Percentiles rank a stretch among this genome's conserved stretches.
phyloP scores from a whole-genome alignment of 495 filamentous ascomycete genomes.

The Aspergillus sclerotioniger region DNA sequence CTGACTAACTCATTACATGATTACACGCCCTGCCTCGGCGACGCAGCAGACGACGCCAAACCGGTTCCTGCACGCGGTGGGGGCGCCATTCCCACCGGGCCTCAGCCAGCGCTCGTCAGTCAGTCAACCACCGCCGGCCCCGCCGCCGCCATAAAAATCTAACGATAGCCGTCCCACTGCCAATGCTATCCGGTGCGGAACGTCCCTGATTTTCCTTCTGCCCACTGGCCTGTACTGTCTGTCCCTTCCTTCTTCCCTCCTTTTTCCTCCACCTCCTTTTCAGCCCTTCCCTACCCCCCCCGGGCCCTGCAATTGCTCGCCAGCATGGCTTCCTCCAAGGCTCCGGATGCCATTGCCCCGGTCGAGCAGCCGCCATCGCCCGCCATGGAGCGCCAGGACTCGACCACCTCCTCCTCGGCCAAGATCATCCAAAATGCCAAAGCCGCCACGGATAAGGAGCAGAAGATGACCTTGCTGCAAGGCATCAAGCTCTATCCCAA shows the following conservation, averaged over 20 bases:
- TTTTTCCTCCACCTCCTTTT: conserved; percentile 1
- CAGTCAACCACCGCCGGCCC: background rate
- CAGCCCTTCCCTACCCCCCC: background rate
- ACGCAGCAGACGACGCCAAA: too few relatives aligned
- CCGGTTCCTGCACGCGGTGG: background rate
- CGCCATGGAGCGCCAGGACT: conserved; percentile 19
- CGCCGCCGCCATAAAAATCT: conserved; percentile 8
- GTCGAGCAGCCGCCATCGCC: conserved; percentile 17
- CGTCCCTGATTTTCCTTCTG: conserved; percentile 5
- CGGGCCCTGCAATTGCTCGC: conserved; percentile 22
- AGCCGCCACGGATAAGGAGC: conserved; percentile 47
- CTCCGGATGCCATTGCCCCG: conserved; percentile 31
- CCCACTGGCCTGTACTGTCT: background rate
- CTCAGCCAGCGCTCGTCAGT: background rate
- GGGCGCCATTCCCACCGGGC: background rate
- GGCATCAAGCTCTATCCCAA: conserved; percentile 55
- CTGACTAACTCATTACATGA: too few relatives aligned
- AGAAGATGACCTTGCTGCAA: conserved; percentile 43
- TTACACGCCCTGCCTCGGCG: too few relatives aligned
- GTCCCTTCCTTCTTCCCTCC: background rate
- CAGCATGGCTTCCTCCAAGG: conserved; percentile 27
- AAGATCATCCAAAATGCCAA: conserved; percentile 44
- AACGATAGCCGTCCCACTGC: conserved; percentile 7
- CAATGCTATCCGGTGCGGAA: conserved; percentile 6
- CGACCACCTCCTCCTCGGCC: conserved; percentile 32